Evolutionary conservation across 768 basidiomycete genomes (phyloP).

Genomic region (Inosperma sp.): DNA sequence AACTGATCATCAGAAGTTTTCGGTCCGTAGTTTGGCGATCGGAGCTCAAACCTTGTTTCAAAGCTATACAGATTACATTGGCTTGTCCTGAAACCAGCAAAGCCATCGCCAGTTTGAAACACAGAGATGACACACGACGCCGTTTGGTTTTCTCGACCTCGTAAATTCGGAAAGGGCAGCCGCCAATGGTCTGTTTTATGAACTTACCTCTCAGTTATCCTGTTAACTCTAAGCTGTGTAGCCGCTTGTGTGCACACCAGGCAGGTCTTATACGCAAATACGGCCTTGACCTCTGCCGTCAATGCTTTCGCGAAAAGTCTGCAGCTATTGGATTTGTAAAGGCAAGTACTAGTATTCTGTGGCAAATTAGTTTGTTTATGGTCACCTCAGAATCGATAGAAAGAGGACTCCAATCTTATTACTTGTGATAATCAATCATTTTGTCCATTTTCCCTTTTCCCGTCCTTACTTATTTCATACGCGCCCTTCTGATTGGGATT

Average conservation of each 20-base stretch:
- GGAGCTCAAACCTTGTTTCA: slow-evolving; percentile 34
- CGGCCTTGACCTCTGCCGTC: slow-evolving; percentile 94
- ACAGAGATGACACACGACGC: slow-evolving; percentile 94
- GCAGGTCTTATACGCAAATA: slow-evolving; percentile 98
- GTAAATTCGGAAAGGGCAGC: slow-evolving; percentile 92
- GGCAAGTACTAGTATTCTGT: slow-evolving; percentile 42
- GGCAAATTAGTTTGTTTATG: neutral
- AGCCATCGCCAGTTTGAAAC: slow-evolving; percentile 21
- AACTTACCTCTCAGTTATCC: neutral
- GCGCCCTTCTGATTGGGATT: no score
- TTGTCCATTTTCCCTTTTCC: no score
- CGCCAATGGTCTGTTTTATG: slow-evolving; percentile 78
- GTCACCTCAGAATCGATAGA: slow-evolving; percentile 25
- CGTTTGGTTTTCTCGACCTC: slow-evolving; percentile 95
- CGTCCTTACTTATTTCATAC: no score
- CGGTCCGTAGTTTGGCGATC: slow-evolving; percentile 12
- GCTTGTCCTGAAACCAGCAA: slow-evolving; percentile 13
- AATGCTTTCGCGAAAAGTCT: slow-evolving; percentile 97
- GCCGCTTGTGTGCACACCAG: slow-evolving; percentile 95
- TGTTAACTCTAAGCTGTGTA: slow-evolving; percentile 27
- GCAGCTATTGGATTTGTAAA: slow-evolving; percentile 91
- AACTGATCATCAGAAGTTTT: slow-evolving; percentile 1
- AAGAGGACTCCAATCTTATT: no score
- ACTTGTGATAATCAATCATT: no score
- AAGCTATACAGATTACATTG: slow-evolving; percentile 41